Evolutionary conservation across 2,329 filamentous ascomycete genomes (phyloP).

Genomic region (Penicillium sclerotiorum): DNA sequence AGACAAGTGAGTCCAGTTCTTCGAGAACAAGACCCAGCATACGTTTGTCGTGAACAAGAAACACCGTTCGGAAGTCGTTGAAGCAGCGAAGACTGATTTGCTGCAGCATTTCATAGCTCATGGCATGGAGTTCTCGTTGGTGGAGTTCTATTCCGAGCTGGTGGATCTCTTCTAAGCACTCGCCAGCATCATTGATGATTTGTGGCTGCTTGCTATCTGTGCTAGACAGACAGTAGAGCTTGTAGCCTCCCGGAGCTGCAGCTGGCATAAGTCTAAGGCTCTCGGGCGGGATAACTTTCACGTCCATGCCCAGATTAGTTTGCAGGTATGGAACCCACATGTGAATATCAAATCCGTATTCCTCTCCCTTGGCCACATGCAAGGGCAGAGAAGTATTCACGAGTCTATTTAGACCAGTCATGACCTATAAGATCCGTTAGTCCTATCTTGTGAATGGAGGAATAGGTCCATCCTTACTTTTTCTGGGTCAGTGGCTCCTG

Average conservation of each 20-base stretch:
- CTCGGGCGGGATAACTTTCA: slow-evolving; percentile 12
- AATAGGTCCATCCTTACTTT: slow-evolving; percentile 6
- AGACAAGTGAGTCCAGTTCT: slow-evolving; percentile 20
- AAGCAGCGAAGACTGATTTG: slow-evolving; percentile 31
- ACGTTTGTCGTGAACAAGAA: slow-evolving; percentile 38
- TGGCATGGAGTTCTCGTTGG: slow-evolving; percentile 30
- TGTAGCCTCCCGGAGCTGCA: background rate
- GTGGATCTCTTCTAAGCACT: slow-evolving; percentile 27
- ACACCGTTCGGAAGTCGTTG: slow-evolving; percentile 36
- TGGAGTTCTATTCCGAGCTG: slow-evolving; percentile 35
- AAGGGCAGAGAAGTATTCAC: slow-evolving; percentile 13
- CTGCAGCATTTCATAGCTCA: slow-evolving; percentile 25
- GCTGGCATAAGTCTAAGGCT: slow-evolving; percentile 12
- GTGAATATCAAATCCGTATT: slow-evolving; percentile 16
- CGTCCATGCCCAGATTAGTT: background rate
- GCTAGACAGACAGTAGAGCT: slow-evolving; percentile 11
- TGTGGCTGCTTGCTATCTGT: too few relatives aligned
- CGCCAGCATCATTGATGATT: slow-evolving; percentile 6
- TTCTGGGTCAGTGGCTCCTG: background rate
- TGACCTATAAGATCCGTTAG: too few relatives aligned
- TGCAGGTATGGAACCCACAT: background rate
- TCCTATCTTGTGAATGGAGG: too few relatives aligned
- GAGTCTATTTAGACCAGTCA: slow-evolving; percentile 7
- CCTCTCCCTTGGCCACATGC: slow-evolving; percentile 22
- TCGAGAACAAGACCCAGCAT: slow-evolving; percentile 38